phyloP scores from a whole-genome alignment of 2,329 filamentous ascomycete genomes.

The Fusarium cicatricum region DNA sequence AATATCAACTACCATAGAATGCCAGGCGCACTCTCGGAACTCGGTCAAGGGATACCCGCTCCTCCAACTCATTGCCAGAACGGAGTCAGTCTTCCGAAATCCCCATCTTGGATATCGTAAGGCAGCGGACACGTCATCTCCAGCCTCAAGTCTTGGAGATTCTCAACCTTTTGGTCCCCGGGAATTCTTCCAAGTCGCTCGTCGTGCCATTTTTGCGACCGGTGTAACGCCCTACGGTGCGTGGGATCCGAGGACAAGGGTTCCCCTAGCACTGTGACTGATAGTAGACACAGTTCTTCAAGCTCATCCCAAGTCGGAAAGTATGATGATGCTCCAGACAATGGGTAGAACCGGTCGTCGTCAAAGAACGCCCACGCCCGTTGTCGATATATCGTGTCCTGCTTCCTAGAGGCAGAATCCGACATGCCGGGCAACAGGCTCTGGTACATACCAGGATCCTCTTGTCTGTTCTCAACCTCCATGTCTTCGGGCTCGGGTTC shows the following conservation, averaged over 20 bases:
- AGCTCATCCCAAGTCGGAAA: conserved; percentile 6
- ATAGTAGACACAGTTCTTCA: not conserved
- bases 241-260: no score
- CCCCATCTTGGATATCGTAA: not conserved
- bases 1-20: no score
- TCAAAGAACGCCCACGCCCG: conserved; percentile 23
- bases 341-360: conserved; percentile 10
- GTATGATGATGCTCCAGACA: not conserved
- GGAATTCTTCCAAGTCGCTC: not conserved
- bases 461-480: not conserved
- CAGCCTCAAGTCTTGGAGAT: not conserved
- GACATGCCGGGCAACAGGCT: not conserved
- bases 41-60: no score
- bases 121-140: not conserved
- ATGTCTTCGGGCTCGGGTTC: not conserved
- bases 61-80: conserved; percentile 1
- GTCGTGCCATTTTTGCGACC: conserved; percentile 20
- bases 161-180: not conserved
- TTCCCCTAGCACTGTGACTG: no score
- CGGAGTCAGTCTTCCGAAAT: not conserved
- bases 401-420: not conserved
- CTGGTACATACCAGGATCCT: conserved; percentile 1
- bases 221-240: conserved; percentile 2
- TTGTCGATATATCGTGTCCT: conserved; percentile 6
- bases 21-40: no score